Conservation (phyloP, 1,284 basidiomycete species). For the Cryptococcus amylolentus region DNA sequence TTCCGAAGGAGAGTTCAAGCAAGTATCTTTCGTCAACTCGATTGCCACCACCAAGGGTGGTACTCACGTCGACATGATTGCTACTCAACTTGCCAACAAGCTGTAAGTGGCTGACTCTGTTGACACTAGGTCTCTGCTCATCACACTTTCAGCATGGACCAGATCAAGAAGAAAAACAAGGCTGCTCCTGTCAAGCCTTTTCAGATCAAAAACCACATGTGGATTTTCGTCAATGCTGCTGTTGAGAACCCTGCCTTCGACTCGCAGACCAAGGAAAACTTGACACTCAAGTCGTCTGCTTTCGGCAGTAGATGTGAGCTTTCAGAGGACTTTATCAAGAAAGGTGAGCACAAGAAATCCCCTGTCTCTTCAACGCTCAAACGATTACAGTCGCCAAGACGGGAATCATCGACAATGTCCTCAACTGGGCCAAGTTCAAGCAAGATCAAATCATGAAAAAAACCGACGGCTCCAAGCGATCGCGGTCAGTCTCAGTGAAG, state of each 20-base stretch:
- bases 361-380: neutral
- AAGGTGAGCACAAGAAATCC: conserved; percentile 57
- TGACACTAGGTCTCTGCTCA: conserved; percentile 7
- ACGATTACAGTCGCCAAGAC: conserved; percentile 71
- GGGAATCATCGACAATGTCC: conserved; percentile 83
- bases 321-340: conserved; percentile 93
- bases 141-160: conserved; percentile 56
- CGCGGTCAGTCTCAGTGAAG: conserved; percentile 56
- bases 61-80: conserved; percentile 83
- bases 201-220: conserved; percentile 97
- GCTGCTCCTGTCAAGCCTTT: conserved; percentile 84
- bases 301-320: conserved; percentile 86
- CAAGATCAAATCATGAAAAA: conserved; percentile 95
- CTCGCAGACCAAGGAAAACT: conserved; percentile 96
- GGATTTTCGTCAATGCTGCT: conserved; percentile 95
- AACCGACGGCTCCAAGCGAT: conserved; percentile 92
- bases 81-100: conserved; percentile 85
- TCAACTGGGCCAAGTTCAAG: conserved; percentile 96
- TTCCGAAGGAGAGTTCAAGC: conserved; percentile 80
- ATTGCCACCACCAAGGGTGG: conserved; percentile 97
- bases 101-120: conserved; percentile 46
- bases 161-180: conserved; percentile 95
- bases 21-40: conserved; percentile 97
- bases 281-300: conserved; percentile 83
- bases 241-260: conserved; percentile 99